Evolutionary conservation across 2,329 filamentous ascomycete species (phyloP).

Genomic region (Exophiala spinifera): DNA sequence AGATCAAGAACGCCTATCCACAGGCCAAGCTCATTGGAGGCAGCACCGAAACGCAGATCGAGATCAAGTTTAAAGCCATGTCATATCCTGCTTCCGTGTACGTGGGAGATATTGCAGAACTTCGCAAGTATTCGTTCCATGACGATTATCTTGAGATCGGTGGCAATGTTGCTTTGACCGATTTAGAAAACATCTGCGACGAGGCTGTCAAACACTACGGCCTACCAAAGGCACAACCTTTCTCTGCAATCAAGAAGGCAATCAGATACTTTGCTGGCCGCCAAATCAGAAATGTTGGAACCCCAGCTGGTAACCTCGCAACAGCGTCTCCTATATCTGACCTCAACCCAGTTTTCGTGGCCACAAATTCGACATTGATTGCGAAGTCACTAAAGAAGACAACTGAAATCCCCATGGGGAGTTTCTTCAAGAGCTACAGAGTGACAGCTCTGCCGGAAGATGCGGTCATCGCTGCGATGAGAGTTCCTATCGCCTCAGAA

Average conservation of each 20-base stretch:
- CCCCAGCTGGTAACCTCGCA: slow-evolving; percentile 87
- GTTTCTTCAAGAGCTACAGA: slow-evolving; percentile 91
- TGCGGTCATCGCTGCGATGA: slow-evolving; percentile 79
- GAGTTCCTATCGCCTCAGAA: slow-evolving; percentile 72
- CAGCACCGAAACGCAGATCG: slow-evolving; percentile 95
- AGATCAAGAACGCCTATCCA: slow-evolving; percentile 84
- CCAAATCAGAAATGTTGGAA: slow-evolving; percentile 97
- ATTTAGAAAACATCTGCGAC: slow-evolving; percentile 80
- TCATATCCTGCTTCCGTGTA: slow-evolving; percentile 87
- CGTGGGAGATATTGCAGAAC: slow-evolving; percentile 86
- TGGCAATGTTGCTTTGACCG: slow-evolving; percentile 87
- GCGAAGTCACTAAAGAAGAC: slow-evolving; percentile 72
- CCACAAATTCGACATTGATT: slow-evolving; percentile 75
- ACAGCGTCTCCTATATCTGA: slow-evolving; percentile 97
- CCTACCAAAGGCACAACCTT: slow-evolving; percentile 66
- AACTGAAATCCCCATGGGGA: slow-evolving; percentile 82
- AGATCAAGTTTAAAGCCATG: slow-evolving; percentile 96
- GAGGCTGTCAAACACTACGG: slow-evolving; percentile 80
- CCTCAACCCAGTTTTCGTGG: slow-evolving; percentile 89
- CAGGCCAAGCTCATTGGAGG: slow-evolving; percentile 92
- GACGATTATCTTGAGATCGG: slow-evolving; percentile 86
- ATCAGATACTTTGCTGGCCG: slow-evolving; percentile 91
- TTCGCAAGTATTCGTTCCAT: slow-evolving; percentile 75
- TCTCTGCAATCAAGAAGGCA: slow-evolving; percentile 88
- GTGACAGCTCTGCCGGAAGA: slow-evolving; percentile 76